Base-by-base conservation (phyloP, 768 basidiomycete genomes). In the Tephrocybe sp. region DNA sequence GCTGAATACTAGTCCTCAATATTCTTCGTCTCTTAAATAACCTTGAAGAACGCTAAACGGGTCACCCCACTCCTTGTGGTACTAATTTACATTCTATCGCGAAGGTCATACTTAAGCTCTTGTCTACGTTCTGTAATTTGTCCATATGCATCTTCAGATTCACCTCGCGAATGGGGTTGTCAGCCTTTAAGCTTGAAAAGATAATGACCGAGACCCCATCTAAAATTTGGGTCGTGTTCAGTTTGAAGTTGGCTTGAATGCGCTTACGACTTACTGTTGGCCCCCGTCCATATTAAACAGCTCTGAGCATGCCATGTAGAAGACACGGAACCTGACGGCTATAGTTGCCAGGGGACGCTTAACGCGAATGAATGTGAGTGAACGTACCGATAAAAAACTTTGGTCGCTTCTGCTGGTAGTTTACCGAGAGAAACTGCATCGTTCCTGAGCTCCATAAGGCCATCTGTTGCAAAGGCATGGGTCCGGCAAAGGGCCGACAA, bases 1-100 rank as follows among this genome's bases (percentile, higher is more conserved):
- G 45, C 23, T 53, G 44, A 13, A 54, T 39, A 19, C 4, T 37
- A 88, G 88, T 94, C 82, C 67, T 94, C 62, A 88, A 76, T 66
- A 91, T 94, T 61, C 80, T 94, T 47, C 88, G 92, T 52, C 76
- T 94, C 53, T 65, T 94, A 59, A 90, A 83, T 58, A 70, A 80
- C 55, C 34, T 78, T 40, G 71, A 78, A 57, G 77, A 79, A n/a
- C 72, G 70, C 27, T 79, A 57, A 70, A 43, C 21, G 19, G 24
- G 16, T 18, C 38, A 16, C 29, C 16, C 11, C 27, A 11, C 6
- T 29, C 11, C 27, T 29, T 29, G 27, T 33, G 36, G 21, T 33
- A 40, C 21, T n/a, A n/a, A n/a, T n/a, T n/a, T n/a, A 12, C 5
- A 6, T 38, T 38, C 37, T 4, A 18, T 18, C 23, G n/a, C 12